Percentiles rank a stretch among this genome's conserved stretches.
phyloP scores from a whole-genome alignment of 2,329 filamentous ascomycete genomes.

The Aspergillus niger region DNA sequence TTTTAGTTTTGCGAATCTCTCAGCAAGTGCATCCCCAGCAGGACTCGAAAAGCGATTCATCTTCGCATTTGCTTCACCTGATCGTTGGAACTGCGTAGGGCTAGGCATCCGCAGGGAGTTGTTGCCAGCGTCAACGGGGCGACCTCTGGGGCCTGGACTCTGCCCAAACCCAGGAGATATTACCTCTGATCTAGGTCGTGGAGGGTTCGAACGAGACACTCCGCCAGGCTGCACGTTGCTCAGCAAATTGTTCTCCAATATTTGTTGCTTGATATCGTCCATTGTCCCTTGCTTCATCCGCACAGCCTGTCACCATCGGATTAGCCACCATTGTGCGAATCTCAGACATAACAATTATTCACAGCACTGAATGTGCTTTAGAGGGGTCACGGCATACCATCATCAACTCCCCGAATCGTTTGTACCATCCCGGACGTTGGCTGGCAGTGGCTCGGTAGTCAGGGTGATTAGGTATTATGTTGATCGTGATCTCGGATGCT shows the following conservation, averaged over 20 bases:
- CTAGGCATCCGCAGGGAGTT: conserved; percentile 43
- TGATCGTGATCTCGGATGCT: conserved; percentile 75
- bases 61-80: conserved; percentile 24
- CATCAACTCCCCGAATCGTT: conserved; percentile 56
- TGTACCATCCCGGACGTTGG: conserved; percentile 53
- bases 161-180: conserved; percentile 15
- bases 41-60: conserved; percentile 30
- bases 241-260: conserved; percentile 40
- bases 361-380: neutral
- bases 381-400: conserved; percentile 28
- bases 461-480: conserved; percentile 73
- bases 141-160: conserved; percentile 22
- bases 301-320: conserved; percentile 31
- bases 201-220: conserved; percentile 12
- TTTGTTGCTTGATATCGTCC: conserved; percentile 45
- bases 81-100: conserved; percentile 40
- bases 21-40: conserved; percentile 40
- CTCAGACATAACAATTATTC: neutral
- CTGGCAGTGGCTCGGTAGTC: conserved; percentile 68
- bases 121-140: conserved; percentile 25
- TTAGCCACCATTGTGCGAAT: conserved; percentile 13
- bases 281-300: conserved; percentile 46
- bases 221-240: conserved; percentile 32
- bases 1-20: conserved; percentile 46
- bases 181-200: conserved; percentile 15